Base-by-base conservation (phyloP, 169 alveolate species). In the Cryptosporidium tyzzeri region DNA sequence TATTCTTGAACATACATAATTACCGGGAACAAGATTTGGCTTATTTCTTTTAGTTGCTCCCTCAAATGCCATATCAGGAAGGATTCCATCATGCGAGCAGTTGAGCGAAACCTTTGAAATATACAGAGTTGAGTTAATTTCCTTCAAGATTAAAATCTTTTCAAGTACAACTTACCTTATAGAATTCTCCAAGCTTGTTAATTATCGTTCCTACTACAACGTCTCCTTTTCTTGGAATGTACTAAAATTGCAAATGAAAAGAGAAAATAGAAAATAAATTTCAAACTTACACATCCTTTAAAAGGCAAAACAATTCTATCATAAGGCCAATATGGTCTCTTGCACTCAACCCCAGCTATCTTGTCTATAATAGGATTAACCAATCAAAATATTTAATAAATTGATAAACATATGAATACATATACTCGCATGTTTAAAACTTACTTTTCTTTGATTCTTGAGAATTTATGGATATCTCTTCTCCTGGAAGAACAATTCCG, bases 1-100 rank as follows among this genome's bases (percentile, higher is more conserved):
- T 2, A 80, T 58, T 62, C 89, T 80, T 23, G 70, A 59, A 44
- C 80, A 80, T 16, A 80, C 31, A 39, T 80, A 41, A n/a, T 39
- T 80, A 8, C 89, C 89, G 0, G 35, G 41, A 35, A 12, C 8
- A n/a, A 80, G 31, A 65, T 62, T 80, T 10, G 89, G 89, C 35
- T 44, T 80, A 48, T 80, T 80, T 44, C 89, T 59, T 48, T 80
- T 80, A 16, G 89, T 80, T 62, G 89, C 89, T 16, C 89, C 89
- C 45, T 80, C 89, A 80, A 80, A 80, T 26, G 89, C 89, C 89
- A 80, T 80, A 44, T 80, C 69, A 2, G 73, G 35, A 18, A 80
- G 35, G 21, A 80, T 80, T 48, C 75, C 89, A 50, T 59, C 67
- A 31, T 80, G 65, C 4, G 80, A 44, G 9, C 48, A 41, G 55